These are phyloP conservation scores for Mycena capillaripes DNA, from an alignment of 768 basidiomycete genomes.

Conservation along the genomic window DNA sequence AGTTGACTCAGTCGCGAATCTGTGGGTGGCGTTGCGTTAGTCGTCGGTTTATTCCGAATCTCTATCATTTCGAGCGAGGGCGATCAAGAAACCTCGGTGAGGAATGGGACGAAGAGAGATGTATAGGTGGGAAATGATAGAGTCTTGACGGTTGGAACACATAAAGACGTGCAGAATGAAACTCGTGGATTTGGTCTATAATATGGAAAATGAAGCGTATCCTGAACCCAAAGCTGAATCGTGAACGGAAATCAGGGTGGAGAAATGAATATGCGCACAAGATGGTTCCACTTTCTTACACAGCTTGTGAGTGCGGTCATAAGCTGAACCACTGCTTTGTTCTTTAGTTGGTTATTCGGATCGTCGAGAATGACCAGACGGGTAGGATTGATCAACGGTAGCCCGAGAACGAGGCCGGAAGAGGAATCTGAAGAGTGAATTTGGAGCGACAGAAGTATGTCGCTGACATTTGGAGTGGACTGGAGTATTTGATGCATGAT, in stretches of 20 bases:
- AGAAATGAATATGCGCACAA: background rate
- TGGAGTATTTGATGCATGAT: background rate
- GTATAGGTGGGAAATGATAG: background rate
- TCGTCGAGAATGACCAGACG: background rate
- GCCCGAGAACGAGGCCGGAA: background rate
- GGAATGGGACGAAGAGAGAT: background rate
- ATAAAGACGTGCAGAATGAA: background rate
- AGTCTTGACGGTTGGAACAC: background rate
- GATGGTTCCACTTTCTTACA: background rate
- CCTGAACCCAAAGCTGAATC: background rate
- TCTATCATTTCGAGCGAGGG: background rate
- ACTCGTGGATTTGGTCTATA: background rate
- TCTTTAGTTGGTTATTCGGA: background rate
- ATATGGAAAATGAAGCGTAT: background rate
- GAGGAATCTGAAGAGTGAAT: slow-evolving; percentile 5
- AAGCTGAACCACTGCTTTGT: background rate
- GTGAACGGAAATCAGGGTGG: background rate
- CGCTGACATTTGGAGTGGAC: background rate
- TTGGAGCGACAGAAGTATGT: slow-evolving; percentile 2
- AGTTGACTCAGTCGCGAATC: background rate
- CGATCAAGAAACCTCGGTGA: background rate
- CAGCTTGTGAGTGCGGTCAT: background rate
- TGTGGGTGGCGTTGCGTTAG: background rate
- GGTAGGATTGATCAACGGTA: slow-evolving; percentile 9
- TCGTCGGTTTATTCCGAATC: background rate